Evolutionary conservation across 139 green algal genomes (phyloP), one percentile per base, ranked within the genome.

Genomic region (Nannochloris sp.): DNA sequence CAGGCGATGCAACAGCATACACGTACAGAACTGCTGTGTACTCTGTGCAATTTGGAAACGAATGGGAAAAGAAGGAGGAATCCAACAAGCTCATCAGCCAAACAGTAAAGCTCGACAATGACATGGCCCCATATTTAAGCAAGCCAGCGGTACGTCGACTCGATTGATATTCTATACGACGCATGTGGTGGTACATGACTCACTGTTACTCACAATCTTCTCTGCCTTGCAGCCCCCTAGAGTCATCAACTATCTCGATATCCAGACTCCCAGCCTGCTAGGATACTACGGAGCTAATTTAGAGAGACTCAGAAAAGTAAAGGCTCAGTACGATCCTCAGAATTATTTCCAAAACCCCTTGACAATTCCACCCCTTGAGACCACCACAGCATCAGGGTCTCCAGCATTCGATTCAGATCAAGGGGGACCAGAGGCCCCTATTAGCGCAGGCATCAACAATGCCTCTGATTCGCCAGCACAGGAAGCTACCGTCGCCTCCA

Each of bases 221-320:
- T 12, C 8, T 40, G 33, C 11, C 8, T 8, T 59, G 23, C 8
- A 33, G 20, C 50, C 50, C 13, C 50, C 50, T n/a, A 33, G 23
- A 59, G 20, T 37, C 14, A 59, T 59, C 25, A 59, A 59, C 10
- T 59, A 59, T 16, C 25, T 59, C 9, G 50, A 59, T 33, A 23
- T 53, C 16, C 17, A 20, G 6, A 33, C 23, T 8, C 50, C 20
- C 17, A 59, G 28, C 8, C 20, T 33, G 31, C 9, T 30, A 16
- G 25, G 50, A 37, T 59, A 59, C 6, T 59, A 59, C 6, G 50
- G 50, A 17, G 12, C 12, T 12, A 33, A 30, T 29, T 29, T 30
- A 25, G 6, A 29, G 20, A 28, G 25, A 28, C 25, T 59, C 5
- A 29, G 28, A 25, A 28, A 6, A 59, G 13, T 59, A n/a, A 59